A percentile compares a stretch with the other conserved stretches of the same genome.
phyloP scores from a whole-genome alignment of 78 protist species.

The Creolimax fragrantissima region DNA sequence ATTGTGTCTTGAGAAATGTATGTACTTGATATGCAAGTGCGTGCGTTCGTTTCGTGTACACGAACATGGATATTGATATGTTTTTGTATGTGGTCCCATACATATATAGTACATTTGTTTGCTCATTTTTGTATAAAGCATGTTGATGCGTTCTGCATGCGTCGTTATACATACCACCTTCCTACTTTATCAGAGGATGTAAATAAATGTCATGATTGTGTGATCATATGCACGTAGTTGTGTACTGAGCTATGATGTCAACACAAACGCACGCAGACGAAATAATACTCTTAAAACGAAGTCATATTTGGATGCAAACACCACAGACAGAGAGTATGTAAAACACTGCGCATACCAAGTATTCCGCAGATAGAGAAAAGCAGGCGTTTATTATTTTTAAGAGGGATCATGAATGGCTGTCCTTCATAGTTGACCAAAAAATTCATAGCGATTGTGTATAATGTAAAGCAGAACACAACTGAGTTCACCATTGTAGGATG shows the following conservation, averaged over 20 bases:
- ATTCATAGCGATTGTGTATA: slow-evolving; percentile 54
- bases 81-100: no score
- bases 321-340: not conserved
- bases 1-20: no score
- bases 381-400: slow-evolving; percentile 41
- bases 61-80: no score
- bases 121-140: no score
- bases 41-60: no score
- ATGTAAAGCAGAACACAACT: slow-evolving; percentile 62
- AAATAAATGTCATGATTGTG: not conserved
- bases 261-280: not conserved
- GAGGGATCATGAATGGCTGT: slow-evolving; percentile 53
- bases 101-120: no score
- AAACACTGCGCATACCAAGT: not conserved
- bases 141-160: no score
- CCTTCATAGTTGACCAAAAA: slow-evolving; percentile 83
- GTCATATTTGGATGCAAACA: not conserved
- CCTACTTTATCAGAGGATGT: no score
- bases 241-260: not conserved
- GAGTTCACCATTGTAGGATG: slow-evolving; percentile 54
- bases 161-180: no score
- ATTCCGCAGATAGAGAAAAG: not conserved
- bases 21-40: no score
- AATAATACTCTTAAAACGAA: no score
- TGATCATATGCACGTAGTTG: not conserved